phyloP scores from a whole-genome alignment of 495 filamentous ascomycete species.

The Lasiosphaeris hirsuta region DNA sequence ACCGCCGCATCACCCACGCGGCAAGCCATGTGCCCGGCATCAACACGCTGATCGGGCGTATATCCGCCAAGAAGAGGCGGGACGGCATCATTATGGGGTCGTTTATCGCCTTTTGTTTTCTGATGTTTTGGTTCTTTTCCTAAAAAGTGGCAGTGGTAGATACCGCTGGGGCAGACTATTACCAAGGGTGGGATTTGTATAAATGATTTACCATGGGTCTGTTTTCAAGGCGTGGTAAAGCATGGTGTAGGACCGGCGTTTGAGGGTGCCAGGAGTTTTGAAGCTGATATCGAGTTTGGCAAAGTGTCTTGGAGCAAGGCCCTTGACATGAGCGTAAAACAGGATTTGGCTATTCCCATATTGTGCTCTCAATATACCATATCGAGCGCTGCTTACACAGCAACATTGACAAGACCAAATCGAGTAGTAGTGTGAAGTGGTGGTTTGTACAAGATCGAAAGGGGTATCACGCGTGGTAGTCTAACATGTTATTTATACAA shows the following conservation, averaged over 20 bases:
- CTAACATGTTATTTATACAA: neutral
- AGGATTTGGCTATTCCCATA: neutral
- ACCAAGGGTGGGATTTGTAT: neutral
- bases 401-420: too few species aligned
- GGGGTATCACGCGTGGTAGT: conserved; percentile 4
- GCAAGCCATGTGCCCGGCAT: conserved; percentile 90
- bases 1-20: conserved; percentile 80
- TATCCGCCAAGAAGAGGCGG: conserved; percentile 90
- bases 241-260: conserved; percentile 12
- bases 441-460: neutral
- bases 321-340: neutral
- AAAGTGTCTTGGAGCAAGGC: neutral
- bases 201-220: too few species aligned
- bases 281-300: conserved; percentile 1
- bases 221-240: neutral
- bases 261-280: neutral
- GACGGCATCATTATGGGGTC: conserved; percentile 90
- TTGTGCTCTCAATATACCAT: neutral
- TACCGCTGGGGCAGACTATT: neutral
- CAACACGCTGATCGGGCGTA: conserved; percentile 88
- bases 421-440: too few species aligned
- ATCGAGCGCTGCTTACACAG: neutral
- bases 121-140: conserved; percentile 80
- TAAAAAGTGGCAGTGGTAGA: conserved; percentile 31
- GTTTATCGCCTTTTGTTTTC: conserved; percentile 87